Evolutionary conservation across 129 eudicot species (phyloP).

Genomic region (Glebionis coronaria): DNA sequence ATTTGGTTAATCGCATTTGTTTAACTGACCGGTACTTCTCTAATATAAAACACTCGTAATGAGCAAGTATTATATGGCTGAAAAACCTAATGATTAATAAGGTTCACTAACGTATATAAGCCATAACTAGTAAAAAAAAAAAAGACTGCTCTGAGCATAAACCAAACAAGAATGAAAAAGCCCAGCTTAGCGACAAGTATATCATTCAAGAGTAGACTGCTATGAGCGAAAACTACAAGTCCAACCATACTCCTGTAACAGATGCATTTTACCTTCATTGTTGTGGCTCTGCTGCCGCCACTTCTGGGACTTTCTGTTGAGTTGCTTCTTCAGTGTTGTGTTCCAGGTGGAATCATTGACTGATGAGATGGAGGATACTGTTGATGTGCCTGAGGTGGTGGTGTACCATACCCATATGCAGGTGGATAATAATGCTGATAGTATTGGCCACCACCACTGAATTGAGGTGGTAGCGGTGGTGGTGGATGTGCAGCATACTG

Average conservation of each 20-base stretch:
- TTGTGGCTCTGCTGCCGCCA: slow-evolving; percentile 17
- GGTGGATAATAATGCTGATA: slow-evolving; percentile 65
- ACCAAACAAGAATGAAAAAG: slow-evolving; percentile 5
- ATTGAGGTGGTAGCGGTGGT: slow-evolving; percentile 72
- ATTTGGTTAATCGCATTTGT: too few species aligned
- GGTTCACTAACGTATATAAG: too few species aligned
- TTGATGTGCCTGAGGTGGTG: slow-evolving; percentile 51
- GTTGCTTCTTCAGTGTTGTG: slow-evolving; percentile 34
- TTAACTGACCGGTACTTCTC: too few species aligned
- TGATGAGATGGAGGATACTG: slow-evolving; percentile 74
- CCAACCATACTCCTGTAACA: background rate
- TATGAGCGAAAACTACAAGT: background rate
- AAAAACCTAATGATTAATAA: too few species aligned
- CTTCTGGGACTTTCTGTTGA: slow-evolving; percentile 32
- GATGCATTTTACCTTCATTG: too few species aligned
- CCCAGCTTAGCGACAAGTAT: background rate
- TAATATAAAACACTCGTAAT: too few species aligned
- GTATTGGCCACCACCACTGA: too few species aligned
- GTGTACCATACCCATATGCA: slow-evolving; percentile 62
- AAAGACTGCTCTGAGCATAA: too few species aligned
- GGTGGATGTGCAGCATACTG: slow-evolving; percentile 56
- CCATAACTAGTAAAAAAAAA: too few species aligned
- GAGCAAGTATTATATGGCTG: too few species aligned
- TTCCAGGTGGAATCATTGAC: slow-evolving; percentile 48
- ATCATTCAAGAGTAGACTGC: background rate